Evolutionary conservation across 192 early-diverging fungal genomes (phyloP), one percentile per base, ranked within the genome.

Genomic region (Rhizoclosmatium sp.): DNA sequence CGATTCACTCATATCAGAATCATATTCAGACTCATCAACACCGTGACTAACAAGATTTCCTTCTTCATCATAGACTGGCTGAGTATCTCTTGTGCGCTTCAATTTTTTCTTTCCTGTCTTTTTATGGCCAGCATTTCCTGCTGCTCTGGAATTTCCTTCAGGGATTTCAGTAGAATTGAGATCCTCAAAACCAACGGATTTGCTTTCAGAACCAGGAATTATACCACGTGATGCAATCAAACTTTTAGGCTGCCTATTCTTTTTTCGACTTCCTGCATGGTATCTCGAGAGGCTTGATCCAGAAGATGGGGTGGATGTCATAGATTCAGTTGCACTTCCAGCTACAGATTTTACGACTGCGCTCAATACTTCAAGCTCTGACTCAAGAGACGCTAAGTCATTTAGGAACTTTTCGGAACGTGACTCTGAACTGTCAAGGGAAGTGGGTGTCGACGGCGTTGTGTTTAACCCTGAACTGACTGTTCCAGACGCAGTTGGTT

Each of bases 281-380:
- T 80, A 80, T 7, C 79, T 42, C 3, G 46, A n/a, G 31, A 80
- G 44, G 16, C 61, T 47, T 4, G 58, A 61, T 23, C 68, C 67
- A 54, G 79, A 80, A 3, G 79, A 58, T 44, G 72, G 69, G 12
- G 75, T 76, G 5, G 75, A 67, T 16, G 23, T n/a, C 42, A 47
- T 10, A 2, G 60, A 64, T 14, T 65, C 49, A 4, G 31, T 9
- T 23, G 4, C 0, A 39, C 62, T 66, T 14, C 59, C 40, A 54
- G 47, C 54, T 4, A 76, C 49, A 41, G 75, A 54, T 47, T 72
- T 80, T 7, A 80, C 31, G 31, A 65, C 54, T 4, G 49, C 79
- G 41, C 82, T 83, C 10, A 83, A 73, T 7, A 79, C 60, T 69
- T 89, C 88, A 0, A 89, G 73, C 54, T 89, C 85, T 31, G 84